Conservation (phyloP, 75 land plant species). For the Cryptomeria japonica region DNA sequence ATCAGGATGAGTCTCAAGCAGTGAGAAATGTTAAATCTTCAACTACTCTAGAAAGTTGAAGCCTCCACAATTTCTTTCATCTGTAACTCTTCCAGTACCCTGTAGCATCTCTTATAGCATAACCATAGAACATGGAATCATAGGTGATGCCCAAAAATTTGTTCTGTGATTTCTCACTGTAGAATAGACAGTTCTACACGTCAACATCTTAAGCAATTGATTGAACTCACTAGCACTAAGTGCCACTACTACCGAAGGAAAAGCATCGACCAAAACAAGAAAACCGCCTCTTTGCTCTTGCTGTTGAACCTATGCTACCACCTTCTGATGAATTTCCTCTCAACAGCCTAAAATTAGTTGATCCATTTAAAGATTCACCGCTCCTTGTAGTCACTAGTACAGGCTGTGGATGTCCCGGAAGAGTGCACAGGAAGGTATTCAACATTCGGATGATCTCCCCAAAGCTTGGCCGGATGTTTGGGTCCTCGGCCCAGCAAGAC, state of each 20-base stretch:
- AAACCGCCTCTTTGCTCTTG: conserved; percentile 6
- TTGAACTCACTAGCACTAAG: neutral
- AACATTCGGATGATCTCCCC: conserved; percentile 85
- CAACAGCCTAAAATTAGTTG: neutral
- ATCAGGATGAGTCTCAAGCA: neutral
- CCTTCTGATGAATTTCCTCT: conserved; percentile 9
- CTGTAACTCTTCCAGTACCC: neutral
- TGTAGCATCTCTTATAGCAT: neutral
- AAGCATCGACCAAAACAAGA: conserved; percentile 12
- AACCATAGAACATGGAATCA: neutral
- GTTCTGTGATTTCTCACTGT: neutral
- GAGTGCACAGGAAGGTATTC: conserved; percentile 62
- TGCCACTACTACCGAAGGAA: conserved; percentile 1
- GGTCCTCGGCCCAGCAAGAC: conserved; percentile 97
- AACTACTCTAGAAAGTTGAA: neutral
- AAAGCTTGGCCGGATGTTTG: conserved; percentile 79
- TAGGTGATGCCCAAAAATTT: neutral
- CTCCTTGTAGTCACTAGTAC: conserved; percentile 10
- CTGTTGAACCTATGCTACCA: conserved; percentile 6
- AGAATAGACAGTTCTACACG: neutral
- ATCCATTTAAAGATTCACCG: conserved; percentile 10
- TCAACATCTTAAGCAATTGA: neutral
- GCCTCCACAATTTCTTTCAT: neutral
- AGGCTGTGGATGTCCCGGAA: conserved; percentile 39
- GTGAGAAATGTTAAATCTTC: neutral